Percentiles rank a stretch among this genome's conserved stretches.
These are phyloP conservation scores for Sclerotinia spermophila DNA, from an alignment of 2,329 filamentous ascomycete genomes.

Conservation along the genomic window DNA sequence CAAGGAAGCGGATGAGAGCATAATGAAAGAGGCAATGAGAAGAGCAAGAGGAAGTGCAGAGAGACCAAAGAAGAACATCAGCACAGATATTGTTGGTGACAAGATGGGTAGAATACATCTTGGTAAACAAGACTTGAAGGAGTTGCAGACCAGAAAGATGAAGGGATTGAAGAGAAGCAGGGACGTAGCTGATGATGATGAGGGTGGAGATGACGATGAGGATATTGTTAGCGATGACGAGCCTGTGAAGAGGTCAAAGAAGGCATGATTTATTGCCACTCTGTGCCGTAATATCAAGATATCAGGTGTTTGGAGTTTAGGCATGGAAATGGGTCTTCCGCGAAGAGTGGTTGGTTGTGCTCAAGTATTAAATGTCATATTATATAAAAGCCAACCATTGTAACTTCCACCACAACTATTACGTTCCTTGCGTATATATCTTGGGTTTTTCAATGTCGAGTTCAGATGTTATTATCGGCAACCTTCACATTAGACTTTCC, in stretches of 20 bases:
- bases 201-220: slow-evolving; percentile 46
- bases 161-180: slow-evolving; percentile 90
- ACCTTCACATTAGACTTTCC: neutral
- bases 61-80: slow-evolving; percentile 93
- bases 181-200: slow-evolving; percentile 54
- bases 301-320: slow-evolving; percentile 30
- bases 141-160: slow-evolving; percentile 97
- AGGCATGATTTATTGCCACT: slow-evolving; percentile 23
- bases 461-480: neutral
- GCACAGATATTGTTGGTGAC: slow-evolving; percentile 87
- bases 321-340: slow-evolving; percentile 6
- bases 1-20: slow-evolving; percentile 70
- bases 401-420: neutral
- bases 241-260: slow-evolving; percentile 34
- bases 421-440: neutral
- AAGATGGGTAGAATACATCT: slow-evolving; percentile 93
- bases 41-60: slow-evolving; percentile 73
- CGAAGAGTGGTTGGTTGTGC: neutral
- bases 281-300: slow-evolving; percentile 21
- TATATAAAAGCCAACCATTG: neutral
- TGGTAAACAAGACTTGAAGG: slow-evolving; percentile 80
- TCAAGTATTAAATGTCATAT: slow-evolving; percentile 1
- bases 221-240: slow-evolving; percentile 42
- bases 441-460: neutral
- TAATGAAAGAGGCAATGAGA: slow-evolving; percentile 88